Conservation (phyloP, 352 stramenopile genomes). For the Globisporangium radiosum region DNA sequence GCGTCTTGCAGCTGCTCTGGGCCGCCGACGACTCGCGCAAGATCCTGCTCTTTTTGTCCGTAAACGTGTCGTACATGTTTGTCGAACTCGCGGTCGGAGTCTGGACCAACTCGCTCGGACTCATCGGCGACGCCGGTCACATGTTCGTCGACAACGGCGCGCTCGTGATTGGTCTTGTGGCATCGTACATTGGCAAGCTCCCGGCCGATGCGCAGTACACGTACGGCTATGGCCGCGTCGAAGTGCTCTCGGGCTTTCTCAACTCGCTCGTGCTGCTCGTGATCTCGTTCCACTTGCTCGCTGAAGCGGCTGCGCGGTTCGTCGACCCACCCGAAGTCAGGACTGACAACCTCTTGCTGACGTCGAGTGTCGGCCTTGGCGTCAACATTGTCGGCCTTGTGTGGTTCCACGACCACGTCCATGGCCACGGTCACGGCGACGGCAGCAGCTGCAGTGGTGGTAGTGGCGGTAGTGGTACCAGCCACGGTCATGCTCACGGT, state of each 20-base stretch:
- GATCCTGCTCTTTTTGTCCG: slow-evolving; percentile 76
- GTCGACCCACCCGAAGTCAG: slow-evolving; percentile 68
- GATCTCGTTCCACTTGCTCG: slow-evolving; percentile 80
- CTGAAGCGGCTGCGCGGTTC: slow-evolving; percentile 67
- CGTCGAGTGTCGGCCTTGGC: slow-evolving; percentile 68
- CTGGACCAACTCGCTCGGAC: slow-evolving; percentile 77
- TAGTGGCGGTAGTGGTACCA: slow-evolving; percentile 45
- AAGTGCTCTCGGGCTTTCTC: slow-evolving; percentile 83
- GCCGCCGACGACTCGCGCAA: slow-evolving; percentile 53
- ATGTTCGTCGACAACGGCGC: slow-evolving; percentile 88
- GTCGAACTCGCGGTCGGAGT: slow-evolving; percentile 81
- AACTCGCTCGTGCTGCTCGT: slow-evolving; percentile 83
- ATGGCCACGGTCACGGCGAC: slow-evolving; percentile 66
- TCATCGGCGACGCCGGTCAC: slow-evolving; percentile 84
- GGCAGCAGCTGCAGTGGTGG: slow-evolving; percentile 25
- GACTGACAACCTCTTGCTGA: slow-evolving; percentile 82
- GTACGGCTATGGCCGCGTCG: slow-evolving; percentile 82
- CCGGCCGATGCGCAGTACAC: slow-evolving; percentile 68
- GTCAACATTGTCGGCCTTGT: slow-evolving; percentile 87
- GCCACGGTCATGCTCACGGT: slow-evolving; percentile 33
- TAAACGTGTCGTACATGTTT: slow-evolving; percentile 85
- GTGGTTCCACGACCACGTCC: slow-evolving; percentile 87
- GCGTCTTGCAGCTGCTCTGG: slow-evolving; percentile 46
- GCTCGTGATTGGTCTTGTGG: slow-evolving; percentile 77
- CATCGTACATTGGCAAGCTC: slow-evolving; percentile 75